These are phyloP conservation scores for Solanum aculeatissimum DNA, from an alignment of 305 asterid species.

Conservation along the genomic window DNA sequence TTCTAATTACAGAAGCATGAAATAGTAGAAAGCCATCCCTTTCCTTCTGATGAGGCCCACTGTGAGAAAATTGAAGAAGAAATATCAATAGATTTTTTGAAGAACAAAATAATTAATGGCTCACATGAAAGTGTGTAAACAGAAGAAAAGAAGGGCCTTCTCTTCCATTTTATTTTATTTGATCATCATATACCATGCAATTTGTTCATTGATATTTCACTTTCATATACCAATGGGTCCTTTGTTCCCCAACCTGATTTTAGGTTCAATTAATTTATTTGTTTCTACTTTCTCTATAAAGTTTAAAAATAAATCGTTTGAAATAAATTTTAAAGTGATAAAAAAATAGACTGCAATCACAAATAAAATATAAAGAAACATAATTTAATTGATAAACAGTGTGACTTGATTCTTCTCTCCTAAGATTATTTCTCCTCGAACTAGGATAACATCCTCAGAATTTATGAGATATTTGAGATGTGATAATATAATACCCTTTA, in stretches of 20 bases:
- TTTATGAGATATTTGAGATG: no score
- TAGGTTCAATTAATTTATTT: background rate
- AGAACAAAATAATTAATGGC: background rate
- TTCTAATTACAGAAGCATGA: background rate
- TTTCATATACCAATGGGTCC: background rate
- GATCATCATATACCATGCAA: background rate
- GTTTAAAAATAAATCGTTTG: no score
- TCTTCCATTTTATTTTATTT: background rate
- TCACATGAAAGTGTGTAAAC: background rate
- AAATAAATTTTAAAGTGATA: no score
- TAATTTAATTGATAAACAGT: no score
- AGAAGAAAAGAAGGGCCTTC: background rate
- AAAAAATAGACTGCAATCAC: no score
- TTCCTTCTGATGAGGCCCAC: background rate
- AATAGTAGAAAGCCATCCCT: background rate
- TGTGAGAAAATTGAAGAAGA: background rate
- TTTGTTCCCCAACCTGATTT: background rate
- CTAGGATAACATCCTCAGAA: no score
- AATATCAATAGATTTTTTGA: background rate
- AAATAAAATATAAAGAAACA: no score
- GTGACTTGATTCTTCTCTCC: no score
- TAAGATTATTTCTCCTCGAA: no score
- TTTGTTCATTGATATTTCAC: background rate
- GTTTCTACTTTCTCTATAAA: background rate
- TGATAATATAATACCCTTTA: no score